Base-by-base conservation (phyloP, 148 eudicot species). In the Pharnaceum exiguum region DNA sequence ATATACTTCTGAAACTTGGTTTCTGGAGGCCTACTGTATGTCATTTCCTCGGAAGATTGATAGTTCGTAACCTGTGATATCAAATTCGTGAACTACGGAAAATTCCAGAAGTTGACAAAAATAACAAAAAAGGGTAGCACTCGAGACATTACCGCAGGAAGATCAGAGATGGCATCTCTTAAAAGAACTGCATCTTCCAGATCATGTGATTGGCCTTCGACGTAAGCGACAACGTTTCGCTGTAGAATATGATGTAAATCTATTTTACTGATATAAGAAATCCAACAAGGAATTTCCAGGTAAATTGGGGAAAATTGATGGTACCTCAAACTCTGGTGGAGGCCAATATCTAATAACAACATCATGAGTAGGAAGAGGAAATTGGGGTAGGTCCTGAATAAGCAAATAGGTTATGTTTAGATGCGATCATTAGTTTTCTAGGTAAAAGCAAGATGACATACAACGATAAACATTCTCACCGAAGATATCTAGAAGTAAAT, bases 301-400 rank as follows among this genome's bases (percentile, higher is more conserved):
- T 18, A 28, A 26, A 35, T 54, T 37, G 27, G n/a, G 61, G 26
- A 40, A 28, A 32, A 49, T 47, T 19, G 52, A 53, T 46, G 18
- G 51, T 76, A 88, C 96, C 96, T 87, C 96, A 75, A 91, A 91
- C 68, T 87, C 94, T 43, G 44, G 11, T 19, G 98, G 86, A 32
- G 96, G 82, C 84, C 88, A 71, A 58, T 75, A 79, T 68, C 65
- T 79, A 48, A 83, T 82, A 10, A 87, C 75, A 49, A 85, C 95
- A 59, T 91, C 96, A 74, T 91, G 98, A 13, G 90, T 80, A 31
- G 98, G 98, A 69, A 86, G 95, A 18, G 98, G 98, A 79, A 88
- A 93, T 46, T 77, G 98, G 29, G 98, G 98, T 24, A 93, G 64
- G 59, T 59, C 77, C 87, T 88, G 84, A 69, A 35, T 32, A 32